phyloP scores from a whole-genome alignment of 768 basidiomycete species.

The Rickenella mellea region DNA sequence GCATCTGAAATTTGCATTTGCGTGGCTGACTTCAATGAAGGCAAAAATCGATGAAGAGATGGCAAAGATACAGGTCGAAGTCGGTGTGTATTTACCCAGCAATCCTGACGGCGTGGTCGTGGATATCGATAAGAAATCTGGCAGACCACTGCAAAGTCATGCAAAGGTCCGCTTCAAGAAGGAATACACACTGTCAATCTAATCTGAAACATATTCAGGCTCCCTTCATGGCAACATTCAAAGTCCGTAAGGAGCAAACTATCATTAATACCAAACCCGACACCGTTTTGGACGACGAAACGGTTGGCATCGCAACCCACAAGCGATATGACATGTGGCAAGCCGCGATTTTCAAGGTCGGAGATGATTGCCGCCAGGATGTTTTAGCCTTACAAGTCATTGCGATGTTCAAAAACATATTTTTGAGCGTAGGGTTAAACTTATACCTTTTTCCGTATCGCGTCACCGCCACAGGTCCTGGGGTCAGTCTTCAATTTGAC shows the following conservation, averaged over 20 bases:
- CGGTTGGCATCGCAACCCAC: constrained; percentile 41
- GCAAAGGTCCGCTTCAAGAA: constrained; percentile 60
- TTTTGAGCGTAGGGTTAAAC: constrained; percentile 77
- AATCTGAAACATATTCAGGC: constrained; percentile 45
- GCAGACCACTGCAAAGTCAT: constrained; percentile 91
- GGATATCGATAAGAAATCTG: constrained; percentile 96
- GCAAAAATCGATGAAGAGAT: constrained; percentile 99
- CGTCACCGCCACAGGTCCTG: constrained; percentile 93
- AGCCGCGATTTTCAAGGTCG: constrained; percentile 98
- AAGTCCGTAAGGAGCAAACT: constrained; percentile 81
- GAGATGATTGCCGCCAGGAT: constrained; percentile 97
- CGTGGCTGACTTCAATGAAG: constrained; percentile 27
- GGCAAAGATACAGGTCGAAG: constrained; percentile 86
- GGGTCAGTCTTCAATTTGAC: constrained; percentile 43
- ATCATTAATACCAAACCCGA: constrained; percentile 65
- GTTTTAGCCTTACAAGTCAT: constrained; percentile 95
- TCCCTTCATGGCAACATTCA: constrained; percentile 99
- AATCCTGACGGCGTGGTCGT: constrained; percentile 95
- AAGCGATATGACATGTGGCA: constrained; percentile 86
- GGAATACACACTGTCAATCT: not conserved
- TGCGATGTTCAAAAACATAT: constrained; percentile 99
- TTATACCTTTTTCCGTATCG: constrained; percentile 93
- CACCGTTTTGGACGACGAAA: constrained; percentile 55
- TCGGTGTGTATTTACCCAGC: constrained; percentile 95
- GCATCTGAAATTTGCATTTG: not conserved